phyloP scores from a whole-genome alignment of 257 asterid genomes.

The Capsicum pubescens region DNA sequence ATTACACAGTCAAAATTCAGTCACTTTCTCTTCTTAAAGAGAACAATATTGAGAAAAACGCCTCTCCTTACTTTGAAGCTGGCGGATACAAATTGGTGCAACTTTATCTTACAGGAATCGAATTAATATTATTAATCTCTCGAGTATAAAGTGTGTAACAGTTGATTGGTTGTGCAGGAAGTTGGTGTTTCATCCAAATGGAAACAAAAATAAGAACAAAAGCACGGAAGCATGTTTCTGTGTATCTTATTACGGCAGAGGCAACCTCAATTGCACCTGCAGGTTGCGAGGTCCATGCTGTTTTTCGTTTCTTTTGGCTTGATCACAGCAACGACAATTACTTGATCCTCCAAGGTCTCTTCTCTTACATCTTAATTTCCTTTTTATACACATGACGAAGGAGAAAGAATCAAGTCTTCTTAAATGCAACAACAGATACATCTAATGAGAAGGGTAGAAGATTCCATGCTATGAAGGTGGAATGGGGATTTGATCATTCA shows the following conservation, averaged over 20 bases:
- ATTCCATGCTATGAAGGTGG: conserved; percentile 57
- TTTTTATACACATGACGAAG: background rate
- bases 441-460: conserved; percentile 46
- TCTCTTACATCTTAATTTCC: background rate
- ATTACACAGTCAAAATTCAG: conserved; percentile 50
- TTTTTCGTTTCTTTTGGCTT: conserved; percentile 56
- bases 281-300: conserved; percentile 62
- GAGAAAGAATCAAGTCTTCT: conserved; percentile 1
- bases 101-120: background rate
- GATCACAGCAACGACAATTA: conserved; percentile 71
- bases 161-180: conserved; percentile 50
- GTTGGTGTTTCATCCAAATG: conserved; percentile 65
- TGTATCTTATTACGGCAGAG: conserved; percentile 53
- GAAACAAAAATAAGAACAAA: conserved; percentile 63
- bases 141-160: too few relatives aligned
- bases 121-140: background rate
- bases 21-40: conserved; percentile 52
- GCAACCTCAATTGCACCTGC: conserved; percentile 35
- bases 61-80: conserved; percentile 52
- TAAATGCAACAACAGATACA: background rate
- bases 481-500: conserved; percentile 65
- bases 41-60: conserved; percentile 54
- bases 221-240: conserved; percentile 53
- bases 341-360: background rate
- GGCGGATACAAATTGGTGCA: conserved; percentile 81